A percentile compares a stretch with the other conserved stretches of the same genome.
These are phyloP conservation scores for Micractinium conductrix DNA, from an alignment of 139 green algal genomes.

Conservation along the genomic window DNA sequence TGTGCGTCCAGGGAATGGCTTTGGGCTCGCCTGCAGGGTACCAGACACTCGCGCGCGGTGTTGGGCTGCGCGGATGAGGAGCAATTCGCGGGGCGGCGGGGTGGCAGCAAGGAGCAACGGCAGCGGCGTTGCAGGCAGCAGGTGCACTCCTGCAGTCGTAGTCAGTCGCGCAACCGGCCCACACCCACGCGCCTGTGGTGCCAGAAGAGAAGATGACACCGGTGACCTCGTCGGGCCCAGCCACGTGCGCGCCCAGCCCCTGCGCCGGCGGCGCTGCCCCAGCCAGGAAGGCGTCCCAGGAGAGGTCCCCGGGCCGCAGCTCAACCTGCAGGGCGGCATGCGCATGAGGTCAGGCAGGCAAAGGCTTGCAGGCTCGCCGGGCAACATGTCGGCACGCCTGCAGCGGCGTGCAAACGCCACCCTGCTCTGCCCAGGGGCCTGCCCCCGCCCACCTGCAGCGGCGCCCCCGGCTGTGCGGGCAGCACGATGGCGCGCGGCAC, in stretches of 20 bases:
- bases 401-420: not conserved
- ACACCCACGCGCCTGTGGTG: slow-evolving; percentile 74
- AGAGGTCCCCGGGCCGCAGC: slow-evolving; percentile 50
- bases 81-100: too few species aligned
- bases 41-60: too few species aligned
- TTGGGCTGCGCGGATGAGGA: too few species aligned
- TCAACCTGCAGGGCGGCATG: slow-evolving; percentile 23
- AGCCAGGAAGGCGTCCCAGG: slow-evolving; percentile 67
- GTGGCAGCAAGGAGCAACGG: too few species aligned
- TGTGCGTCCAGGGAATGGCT: slow-evolving; percentile 92
- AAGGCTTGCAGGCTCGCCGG: not conserved
- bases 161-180: too few species aligned
- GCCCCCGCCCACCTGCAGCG: not conserved
- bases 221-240: slow-evolving; percentile 51
- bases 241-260: slow-evolving; percentile 33
- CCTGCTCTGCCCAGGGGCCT: not conserved
- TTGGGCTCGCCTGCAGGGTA: slow-evolving; percentile 88
- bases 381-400: not conserved
- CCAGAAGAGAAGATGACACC: slow-evolving; percentile 95
- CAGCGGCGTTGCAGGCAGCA: too few species aligned
- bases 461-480: slow-evolving; percentile 27
- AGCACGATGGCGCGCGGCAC: slow-evolving; percentile 56
- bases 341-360: not conserved
- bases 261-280: not conserved
- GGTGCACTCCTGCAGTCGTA: too few species aligned